Conservation (phyloP, 352 stramenopile genomes). For the Phytophthora meadii region DNA sequence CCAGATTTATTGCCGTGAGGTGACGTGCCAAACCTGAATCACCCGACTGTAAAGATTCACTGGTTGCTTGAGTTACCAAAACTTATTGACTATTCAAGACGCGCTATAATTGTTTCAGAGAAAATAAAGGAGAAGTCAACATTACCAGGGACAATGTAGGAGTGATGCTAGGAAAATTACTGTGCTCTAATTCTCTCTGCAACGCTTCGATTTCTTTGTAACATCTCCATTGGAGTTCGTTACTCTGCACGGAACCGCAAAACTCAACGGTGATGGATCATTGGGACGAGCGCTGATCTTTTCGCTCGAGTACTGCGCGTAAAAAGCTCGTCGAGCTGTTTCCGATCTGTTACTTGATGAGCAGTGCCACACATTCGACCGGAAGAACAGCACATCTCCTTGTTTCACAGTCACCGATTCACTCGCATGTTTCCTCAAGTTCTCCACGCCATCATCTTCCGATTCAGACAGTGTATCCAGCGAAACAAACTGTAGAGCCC, state of each 20-base stretch:
- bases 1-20: too few relatives aligned
- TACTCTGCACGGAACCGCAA: slow-evolving; percentile 62
- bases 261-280: slow-evolving; percentile 59
- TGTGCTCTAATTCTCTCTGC: not conserved
- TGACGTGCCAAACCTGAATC: too few relatives aligned
- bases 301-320: slow-evolving; percentile 68
- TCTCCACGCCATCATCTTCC: slow-evolving; percentile 1
- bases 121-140: too few relatives aligned
- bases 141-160: too few relatives aligned
- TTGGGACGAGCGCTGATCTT: slow-evolving; percentile 54
- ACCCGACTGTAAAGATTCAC: too few relatives aligned
- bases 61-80: too few relatives aligned
- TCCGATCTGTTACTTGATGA: slow-evolving; percentile 67
- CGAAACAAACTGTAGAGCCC: slow-evolving; percentile 64
- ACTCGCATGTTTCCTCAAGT: slow-evolving; percentile 22
- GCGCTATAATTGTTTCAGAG: too few relatives aligned
- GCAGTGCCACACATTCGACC: slow-evolving; percentile 77
- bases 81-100: too few relatives aligned
- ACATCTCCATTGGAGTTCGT: not conserved
- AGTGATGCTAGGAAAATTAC: too few relatives aligned
- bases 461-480: slow-evolving; percentile 10
- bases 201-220: not conserved
- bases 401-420: slow-evolving; percentile 39
- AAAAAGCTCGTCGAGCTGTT: slow-evolving; percentile 59
- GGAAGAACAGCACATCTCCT: slow-evolving; percentile 69